Evolutionary conservation across 2,329 filamentous ascomycete genomes (phyloP).

Genomic region (Neocucurbitaria cava): DNA sequence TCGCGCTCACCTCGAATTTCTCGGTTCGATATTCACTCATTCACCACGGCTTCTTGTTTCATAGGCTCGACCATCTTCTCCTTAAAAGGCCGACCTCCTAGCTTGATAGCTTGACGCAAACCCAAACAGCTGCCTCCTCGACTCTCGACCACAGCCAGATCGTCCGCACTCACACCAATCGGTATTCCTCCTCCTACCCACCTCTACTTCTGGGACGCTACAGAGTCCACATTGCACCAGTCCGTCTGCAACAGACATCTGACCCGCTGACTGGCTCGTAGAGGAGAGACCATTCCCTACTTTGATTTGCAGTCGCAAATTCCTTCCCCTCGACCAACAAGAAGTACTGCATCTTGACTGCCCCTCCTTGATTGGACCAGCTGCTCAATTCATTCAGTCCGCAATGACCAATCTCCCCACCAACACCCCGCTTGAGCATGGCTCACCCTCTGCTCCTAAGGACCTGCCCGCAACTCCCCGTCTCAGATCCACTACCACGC

Average conservation of each 20-base stretch:
- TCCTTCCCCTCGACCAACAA: not conserved
- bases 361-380: not conserved
- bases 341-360: not conserved
- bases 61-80: not conserved
- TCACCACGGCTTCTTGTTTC: not conserved
- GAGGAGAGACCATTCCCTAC: not conserved
- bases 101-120: not conserved
- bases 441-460: not conserved
- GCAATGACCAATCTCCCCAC: not conserved
- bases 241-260: not conserved
- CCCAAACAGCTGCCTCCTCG: not conserved
- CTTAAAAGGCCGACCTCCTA: not conserved
- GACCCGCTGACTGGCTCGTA: not conserved
- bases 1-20: not conserved
- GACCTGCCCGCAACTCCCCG: conserved; percentile 2
- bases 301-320: not conserved
- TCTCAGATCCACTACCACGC: not conserved
- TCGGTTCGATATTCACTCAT: not conserved
- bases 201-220: not conserved
- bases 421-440: not conserved
- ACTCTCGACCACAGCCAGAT: not conserved
- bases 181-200: not conserved
- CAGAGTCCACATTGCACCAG: not conserved
- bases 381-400: not conserved
- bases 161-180: not conserved